Conservation (phyloP, 345 rosid species). For the Geranium brycei region DNA sequence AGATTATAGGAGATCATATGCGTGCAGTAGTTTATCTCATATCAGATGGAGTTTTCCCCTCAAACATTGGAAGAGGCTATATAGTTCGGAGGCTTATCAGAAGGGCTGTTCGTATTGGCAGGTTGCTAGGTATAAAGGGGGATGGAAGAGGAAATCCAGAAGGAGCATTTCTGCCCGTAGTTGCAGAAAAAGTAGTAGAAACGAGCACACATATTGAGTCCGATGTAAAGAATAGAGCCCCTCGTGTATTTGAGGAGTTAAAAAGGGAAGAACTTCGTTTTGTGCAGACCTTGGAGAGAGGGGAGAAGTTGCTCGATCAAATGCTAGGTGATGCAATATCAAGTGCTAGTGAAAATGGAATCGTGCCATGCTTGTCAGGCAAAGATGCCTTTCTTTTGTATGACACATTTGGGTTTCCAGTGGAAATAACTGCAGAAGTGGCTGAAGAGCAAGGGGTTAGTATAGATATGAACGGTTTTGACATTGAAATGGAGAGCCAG, state of each 20-base stretch:
- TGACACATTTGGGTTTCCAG: constrained; percentile 85
- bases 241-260: constrained; percentile 61
- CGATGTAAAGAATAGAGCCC: constrained; percentile 44
- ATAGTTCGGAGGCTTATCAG: constrained; percentile 83
- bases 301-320: constrained; percentile 71
- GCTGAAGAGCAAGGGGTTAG: constrained; percentile 64
- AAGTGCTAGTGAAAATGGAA: constrained; percentile 25
- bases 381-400: constrained; percentile 77
- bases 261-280: constrained; percentile 78
- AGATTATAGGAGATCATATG: constrained; percentile 86
- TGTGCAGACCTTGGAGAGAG: constrained; percentile 83
- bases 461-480: constrained; percentile 60
- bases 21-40: constrained; percentile 80
- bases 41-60: constrained; percentile 86
- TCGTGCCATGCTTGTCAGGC: constrained; percentile 47
- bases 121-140: constrained; percentile 66
- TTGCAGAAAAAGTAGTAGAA: constrained; percentile 75
- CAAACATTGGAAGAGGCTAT: constrained; percentile 92
- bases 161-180: constrained; percentile 56
- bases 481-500: constrained; percentile 76
- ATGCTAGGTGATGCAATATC: constrained; percentile 53
- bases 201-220: constrained; percentile 58
- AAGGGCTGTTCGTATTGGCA: constrained; percentile 80
- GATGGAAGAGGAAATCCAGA: constrained; percentile 40
- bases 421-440: constrained; percentile 74